Evolutionary conservation across 768 basidiomycete genomes (phyloP), one percentile per base, ranked within the genome.

Genomic region (Pholiota molesta): DNA sequence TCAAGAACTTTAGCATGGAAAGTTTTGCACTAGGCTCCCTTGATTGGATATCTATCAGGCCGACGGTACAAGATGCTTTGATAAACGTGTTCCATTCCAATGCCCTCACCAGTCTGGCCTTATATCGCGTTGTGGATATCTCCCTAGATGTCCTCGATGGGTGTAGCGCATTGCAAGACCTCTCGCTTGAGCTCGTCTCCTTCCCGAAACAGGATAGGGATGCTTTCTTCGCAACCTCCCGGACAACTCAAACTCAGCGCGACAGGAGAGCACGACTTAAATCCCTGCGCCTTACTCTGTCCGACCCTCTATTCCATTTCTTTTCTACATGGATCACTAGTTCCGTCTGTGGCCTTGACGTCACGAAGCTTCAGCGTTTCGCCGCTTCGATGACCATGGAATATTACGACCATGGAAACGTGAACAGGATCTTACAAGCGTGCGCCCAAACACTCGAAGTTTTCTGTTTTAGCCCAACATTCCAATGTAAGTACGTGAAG

Each of bases 361-460:
- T 53, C 5, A 23, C 55, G 23, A 31, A 14, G 1, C 55, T 58
- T 26, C 49, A 37, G 21, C 21, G 52, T 26, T 40, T 62, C 3
- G 57, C 61, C 28, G 56, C 52, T 5, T 52, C 61, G n/a, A 62
- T 62, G 61, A 57, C 49, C 8, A 53, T 62, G 51, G 56, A 62
- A 47, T 62, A 62, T n/a, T 49, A 62, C 39, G 61, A 62, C 31
- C 56, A 58, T 9, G 56, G 55, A 40, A 40, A 58, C 26, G 42
- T 58, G 21, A n/a, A 57, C 23, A 62, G 35, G n/a, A 49, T 62
- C 16, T 35, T 62, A 8, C 35, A 53, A 8, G 56, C 61, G 1
- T 52, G 55, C 11, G 37, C 61, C 10, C 26, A 31, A 9, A 19
- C 61, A 3, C 23, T 62, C 8, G 52, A 57, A 19, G 21, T 62